Base-by-base conservation (phyloP, 805 yeast species). In the Yarrowia sp. region DNA sequence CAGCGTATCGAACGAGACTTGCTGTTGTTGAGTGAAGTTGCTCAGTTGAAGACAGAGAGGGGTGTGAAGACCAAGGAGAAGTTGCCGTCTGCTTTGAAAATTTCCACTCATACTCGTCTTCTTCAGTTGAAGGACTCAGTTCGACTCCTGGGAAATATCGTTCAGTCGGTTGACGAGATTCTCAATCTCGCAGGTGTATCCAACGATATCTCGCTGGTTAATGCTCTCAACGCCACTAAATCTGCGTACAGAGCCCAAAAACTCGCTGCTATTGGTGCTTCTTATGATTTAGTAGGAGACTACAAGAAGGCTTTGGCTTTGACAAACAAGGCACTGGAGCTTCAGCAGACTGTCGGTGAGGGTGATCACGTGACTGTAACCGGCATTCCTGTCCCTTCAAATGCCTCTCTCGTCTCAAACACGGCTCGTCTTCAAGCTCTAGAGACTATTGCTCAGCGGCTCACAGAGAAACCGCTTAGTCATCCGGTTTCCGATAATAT, bases 161-260 rank as follows among this genome's bases (percentile, higher is more conserved):
- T 81, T 11, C 77, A 80, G 53, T 85, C 88, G 15, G 73, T 87
- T 39, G 76, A 75, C 3, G 87, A 87, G 68, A 76, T 91, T 51
- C 79, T 83, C 71, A 96, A 91, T 67, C 80, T 95, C 61, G 97
- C 98, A 0, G 98, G 98, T 80, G 96, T 93, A 17, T 86, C 88
- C 72, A 89, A 90, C 63, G 96, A 91, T 73, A 95, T 89, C 63
- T 86, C 82, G 22, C 79, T 93, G 64, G 74, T 78, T 67, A 76
- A 77, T 7, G 83, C 87, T 8, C 78, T 95, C 48, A 80, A 78
- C 11, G 69, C 80, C 14, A 76, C 90, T 69, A 76, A 78, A 35
- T 71, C 73, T 8, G 84, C 78, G 67, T 89, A 82, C 74, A 70
- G 71, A n/a, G 76, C 81, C 42, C 69, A 75, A 60, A 83, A 83